Evolutionary conservation across 805 yeast species (phyloP).

Genomic region (Debaryomyces castellii): DNA sequence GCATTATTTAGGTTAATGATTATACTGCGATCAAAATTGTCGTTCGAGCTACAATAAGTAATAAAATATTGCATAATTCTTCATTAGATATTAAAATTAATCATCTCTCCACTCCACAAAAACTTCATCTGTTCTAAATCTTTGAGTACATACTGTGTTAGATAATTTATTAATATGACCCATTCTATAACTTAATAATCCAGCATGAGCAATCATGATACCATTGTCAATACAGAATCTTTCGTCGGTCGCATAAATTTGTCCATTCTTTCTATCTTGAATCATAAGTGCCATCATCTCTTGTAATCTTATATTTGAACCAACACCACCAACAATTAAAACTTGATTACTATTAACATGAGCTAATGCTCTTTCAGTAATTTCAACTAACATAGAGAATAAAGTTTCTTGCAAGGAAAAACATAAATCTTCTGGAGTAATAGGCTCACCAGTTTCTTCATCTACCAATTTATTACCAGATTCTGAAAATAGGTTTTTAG

Average conservation of each 20-base stretch:
- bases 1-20: not conserved
- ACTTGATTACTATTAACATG: constrained; percentile 90
- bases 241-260: constrained; percentile 94
- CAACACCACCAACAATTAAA: constrained; percentile 97
- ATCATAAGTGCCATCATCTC: constrained; percentile 98
- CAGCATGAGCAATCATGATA: constrained; percentile 99
- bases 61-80: not conserved
- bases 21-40: not conserved
- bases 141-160: constrained; percentile 86
- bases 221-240: constrained; percentile 97
- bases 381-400: constrained; percentile 95
- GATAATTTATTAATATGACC: constrained; percentile 62
- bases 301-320: constrained; percentile 87
- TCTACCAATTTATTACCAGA: constrained; percentile 39
- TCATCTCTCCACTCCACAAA: constrained; percentile 84
- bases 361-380: constrained; percentile 98
- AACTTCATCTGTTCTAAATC: constrained; percentile 94
- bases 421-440: constrained; percentile 86
- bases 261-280: constrained; percentile 74
- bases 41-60: not conserved
- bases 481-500: constrained; percentile 61
- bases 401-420: constrained; percentile 89
- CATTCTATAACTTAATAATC: constrained; percentile 78
- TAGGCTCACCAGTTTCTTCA: constrained; percentile 46
- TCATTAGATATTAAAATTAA: constrained; percentile 13